Evolutionary conservation across 1,139 yeast species (phyloP), one percentile per base, ranked within the genome.

Genomic region (Yamadazyma friedrichii): DNA sequence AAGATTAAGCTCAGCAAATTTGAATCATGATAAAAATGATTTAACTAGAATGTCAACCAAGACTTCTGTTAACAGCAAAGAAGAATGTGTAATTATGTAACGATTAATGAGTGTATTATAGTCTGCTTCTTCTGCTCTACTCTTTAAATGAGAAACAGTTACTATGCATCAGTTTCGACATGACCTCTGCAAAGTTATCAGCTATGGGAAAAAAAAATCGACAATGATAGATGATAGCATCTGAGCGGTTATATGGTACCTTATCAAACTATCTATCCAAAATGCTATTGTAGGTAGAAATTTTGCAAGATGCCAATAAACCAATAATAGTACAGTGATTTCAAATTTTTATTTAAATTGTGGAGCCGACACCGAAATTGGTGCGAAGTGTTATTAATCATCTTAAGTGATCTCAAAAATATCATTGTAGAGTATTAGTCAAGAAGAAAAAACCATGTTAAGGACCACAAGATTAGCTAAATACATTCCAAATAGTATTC

Each of bases 101-200:
- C 22, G 39, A 36, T 12, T 36, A 22, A 36, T 25, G 39, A 36
- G 4, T 36, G 38, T 28, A 35, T 16, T 35, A 35, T 35, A 35
- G 8, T 16, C 15, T 20, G 8, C 5, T 8, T 20, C 8, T 20
- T 6, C 24, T 5, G 8, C 24, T 20, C 24, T 20, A n/a, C n/a
- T n/a, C n/a, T n/a, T n/a, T n/a, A n/a, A n/a, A n/a, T n/a, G n/a
- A n/a, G n/a, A n/a, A n/a, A n/a, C n/a, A n/a, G n/a, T n/a, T n/a
- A n/a, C n/a, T n/a, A n/a, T n/a, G n/a, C n/a, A n/a, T n/a, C n/a
- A n/a, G n/a, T n/a, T n/a, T n/a, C n/a, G n/a, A n/a, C n/a, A n/a
- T n/a, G n/a, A n/a, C n/a, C n/a, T n/a, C n/a, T n/a, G n/a, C n/a
- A n/a, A n/a, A n/a, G n/a, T n/a, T n/a, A n/a, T n/a, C n/a, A n/a